Evolutionary conservation across 441 rosid species (phyloP).

Genomic region (Euphorbia celastroides): DNA sequence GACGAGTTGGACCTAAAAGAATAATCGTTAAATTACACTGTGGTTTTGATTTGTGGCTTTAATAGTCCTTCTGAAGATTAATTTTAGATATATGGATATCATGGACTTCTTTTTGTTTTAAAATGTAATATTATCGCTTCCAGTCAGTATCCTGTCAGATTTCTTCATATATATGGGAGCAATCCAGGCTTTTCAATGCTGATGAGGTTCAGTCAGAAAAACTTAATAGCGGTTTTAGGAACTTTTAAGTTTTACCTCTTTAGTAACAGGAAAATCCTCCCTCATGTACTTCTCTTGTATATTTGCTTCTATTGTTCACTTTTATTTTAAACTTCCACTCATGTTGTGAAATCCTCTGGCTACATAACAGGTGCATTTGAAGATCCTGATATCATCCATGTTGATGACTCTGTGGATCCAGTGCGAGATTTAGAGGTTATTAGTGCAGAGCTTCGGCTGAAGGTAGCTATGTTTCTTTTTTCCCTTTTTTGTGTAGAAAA

Average conservation of each 20-base stretch:
- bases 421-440: conserved; percentile 93
- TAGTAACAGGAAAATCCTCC: conserved; percentile 8
- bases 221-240: not conserved
- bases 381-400: conserved; percentile 93
- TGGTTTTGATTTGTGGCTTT: not conserved
- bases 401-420: conserved; percentile 89
- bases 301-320: not conserved
- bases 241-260: not conserved
- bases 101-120: not conserved
- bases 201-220: not conserved
- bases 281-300: not conserved
- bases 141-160: not conserved
- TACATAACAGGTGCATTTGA: conserved; percentile 76
- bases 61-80: not conserved
- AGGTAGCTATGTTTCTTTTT: conserved; percentile 29
- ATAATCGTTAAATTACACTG: not conserved
- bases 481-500: no score
- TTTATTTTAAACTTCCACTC: not conserved
- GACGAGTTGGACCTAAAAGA: not conserved
- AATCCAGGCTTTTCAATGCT: not conserved
- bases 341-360: not conserved
- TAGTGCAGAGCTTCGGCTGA: conserved; percentile 74
- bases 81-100: not conserved
- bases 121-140: not conserved
- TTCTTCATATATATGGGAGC: not conserved